Base-by-base conservation (phyloP, 169 alveolate genomes). In the Hepatocystis sp. region DNA sequence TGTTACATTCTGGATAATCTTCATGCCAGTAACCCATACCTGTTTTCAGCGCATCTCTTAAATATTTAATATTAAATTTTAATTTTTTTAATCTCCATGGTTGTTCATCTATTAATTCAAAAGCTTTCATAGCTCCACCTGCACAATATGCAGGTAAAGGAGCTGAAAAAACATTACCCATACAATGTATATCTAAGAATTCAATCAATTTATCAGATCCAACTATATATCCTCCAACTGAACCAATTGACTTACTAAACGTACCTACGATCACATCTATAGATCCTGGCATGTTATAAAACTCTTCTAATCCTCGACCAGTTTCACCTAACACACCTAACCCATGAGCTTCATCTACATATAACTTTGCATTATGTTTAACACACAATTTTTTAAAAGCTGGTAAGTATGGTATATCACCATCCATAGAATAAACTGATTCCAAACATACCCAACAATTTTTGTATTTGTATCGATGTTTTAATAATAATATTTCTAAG, bases 361-460 rank as follows among this genome's bases (percentile, higher is more conserved):
- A 46, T 51, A 95, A 46, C 25, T 85, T 61, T 11, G 93, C 91
- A 17, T 92, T 66, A 85, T 92, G 88, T 47, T 90, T 71, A 32
- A 91, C 66, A 7, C 94, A 85, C n/a, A 95, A 90, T 34, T 65
- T 90, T 52, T 86, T 58, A 49, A 88, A 52, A 15, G 76, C 53
- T 19, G 96, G 96, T 42, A 95, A 88, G 53, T 93, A 86, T 0
- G 93, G 90, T 32, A 95, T 91, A 56, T 95, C 97, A 4, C 97
- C 97, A 44, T 95, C 97, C 97, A 95, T 95, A 2, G 97, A 93
- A 81, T 91, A 95, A n/a, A 95, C 96, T 23, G 96, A 93, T 85
- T 95, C 97, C 17, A 93, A 51, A 34, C 95, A 76, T 8, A 92
- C 66, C 97, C 92, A 95, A 65, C 91, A 90, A 61, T 88, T 66